phyloP scores from a whole-genome alignment of 176 grass and related monocot species.

The Juncus effusus region DNA sequence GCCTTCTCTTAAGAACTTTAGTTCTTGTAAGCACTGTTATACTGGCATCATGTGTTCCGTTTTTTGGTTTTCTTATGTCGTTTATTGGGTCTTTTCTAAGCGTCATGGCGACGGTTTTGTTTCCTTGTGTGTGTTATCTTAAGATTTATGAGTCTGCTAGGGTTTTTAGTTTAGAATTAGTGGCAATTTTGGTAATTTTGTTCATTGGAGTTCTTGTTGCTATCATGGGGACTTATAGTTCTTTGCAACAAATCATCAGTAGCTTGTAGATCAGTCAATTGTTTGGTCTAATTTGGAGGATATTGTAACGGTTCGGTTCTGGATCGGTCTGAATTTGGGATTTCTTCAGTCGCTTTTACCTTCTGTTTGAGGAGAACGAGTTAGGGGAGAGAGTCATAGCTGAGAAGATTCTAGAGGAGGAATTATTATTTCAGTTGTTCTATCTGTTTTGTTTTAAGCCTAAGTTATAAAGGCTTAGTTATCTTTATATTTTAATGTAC shows the following conservation, averaged over 20 bases:
- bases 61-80: conserved; percentile 59
- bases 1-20: conserved; percentile 37
- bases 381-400: too few species aligned
- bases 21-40: conserved; percentile 42
- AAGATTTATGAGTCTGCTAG: conserved; percentile 36
- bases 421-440: too few species aligned
- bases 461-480: too few species aligned
- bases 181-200: conserved; percentile 36
- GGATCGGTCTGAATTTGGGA: too few species aligned
- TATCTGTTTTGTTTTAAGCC: too few species aligned
- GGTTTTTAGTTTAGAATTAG: conserved; percentile 17
- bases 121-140: conserved; percentile 57
- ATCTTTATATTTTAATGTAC: too few species aligned
- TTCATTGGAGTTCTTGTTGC: conserved; percentile 34
- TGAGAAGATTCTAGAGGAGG: too few species aligned
- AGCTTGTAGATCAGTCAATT: conserved; percentile 20
- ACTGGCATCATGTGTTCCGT: conserved; percentile 41
- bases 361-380: too few species aligned
- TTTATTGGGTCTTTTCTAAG: conserved; percentile 53
- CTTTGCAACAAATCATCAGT: conserved; percentile 42
- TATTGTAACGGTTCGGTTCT: too few species aligned
- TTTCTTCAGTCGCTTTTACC: too few species aligned
- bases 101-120: conserved; percentile 42
- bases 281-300: too few species aligned
- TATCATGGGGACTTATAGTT: conserved; percentile 40